Evolutionary conservation across 768 basidiomycete species (phyloP).

Genomic region (Lentinula sp.): DNA sequence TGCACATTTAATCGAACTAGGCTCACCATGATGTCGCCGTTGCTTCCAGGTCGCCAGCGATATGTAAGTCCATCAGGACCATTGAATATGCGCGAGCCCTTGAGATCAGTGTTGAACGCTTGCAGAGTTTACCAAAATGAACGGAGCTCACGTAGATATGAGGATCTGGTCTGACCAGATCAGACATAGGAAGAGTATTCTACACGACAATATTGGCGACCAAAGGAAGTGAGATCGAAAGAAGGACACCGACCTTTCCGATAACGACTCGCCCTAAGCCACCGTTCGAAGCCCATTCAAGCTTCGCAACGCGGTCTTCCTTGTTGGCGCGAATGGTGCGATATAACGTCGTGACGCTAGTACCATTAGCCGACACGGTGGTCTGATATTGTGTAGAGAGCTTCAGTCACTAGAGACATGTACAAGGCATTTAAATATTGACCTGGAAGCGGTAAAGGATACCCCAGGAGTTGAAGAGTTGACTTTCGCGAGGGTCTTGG

Average conservation of each 20-base stretch:
- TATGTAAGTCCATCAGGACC: slow-evolving; percentile 81
- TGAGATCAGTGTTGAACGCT: slow-evolving; percentile 12
- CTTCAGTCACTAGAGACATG: slow-evolving; percentile 8
- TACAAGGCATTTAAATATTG: slow-evolving; percentile 16
- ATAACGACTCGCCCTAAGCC: slow-evolving; percentile 81
- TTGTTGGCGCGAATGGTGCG: slow-evolving; percentile 78
- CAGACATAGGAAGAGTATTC: slow-evolving; percentile 77
- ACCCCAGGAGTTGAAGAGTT: slow-evolving; percentile 77
- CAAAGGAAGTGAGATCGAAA: too few species aligned
- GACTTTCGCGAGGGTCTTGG: slow-evolving; percentile 79
- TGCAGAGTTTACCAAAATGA: slow-evolving; percentile 4
- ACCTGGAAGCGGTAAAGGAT: slow-evolving; percentile 80
- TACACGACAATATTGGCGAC: slow-evolving; percentile 27
- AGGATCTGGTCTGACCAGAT: slow-evolving; percentile 70
- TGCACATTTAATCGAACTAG: neutral
- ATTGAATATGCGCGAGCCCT: slow-evolving; percentile 68
- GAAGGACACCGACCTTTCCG: slow-evolving; percentile 55
- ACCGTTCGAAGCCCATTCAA: slow-evolving; percentile 82
- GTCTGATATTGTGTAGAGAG: slow-evolving; percentile 45
- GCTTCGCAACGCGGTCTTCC: slow-evolving; percentile 83
- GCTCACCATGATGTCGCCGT: slow-evolving; percentile 56
- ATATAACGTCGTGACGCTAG: slow-evolving; percentile 73
- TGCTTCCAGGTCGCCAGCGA: slow-evolving; percentile 70
- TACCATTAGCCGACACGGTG: slow-evolving; percentile 52
- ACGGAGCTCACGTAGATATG: slow-evolving; percentile 46